Base-by-base conservation (phyloP, 495 filamentous ascomycete species). In the Hypoxylon subgilvum region DNA sequence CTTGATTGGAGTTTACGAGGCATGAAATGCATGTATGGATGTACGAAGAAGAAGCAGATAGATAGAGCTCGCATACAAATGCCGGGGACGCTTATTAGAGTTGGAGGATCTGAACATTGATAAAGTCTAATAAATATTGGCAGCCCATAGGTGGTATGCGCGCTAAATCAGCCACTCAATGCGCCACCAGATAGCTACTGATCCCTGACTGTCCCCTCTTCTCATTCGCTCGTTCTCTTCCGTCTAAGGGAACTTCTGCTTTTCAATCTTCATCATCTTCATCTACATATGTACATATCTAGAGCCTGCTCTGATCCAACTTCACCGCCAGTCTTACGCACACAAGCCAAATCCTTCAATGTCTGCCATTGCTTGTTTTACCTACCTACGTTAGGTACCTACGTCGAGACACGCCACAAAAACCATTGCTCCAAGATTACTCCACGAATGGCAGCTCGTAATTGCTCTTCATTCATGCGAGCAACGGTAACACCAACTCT, bases 261-360 rank as follows among this genome's bases (percentile, higher is more conserved):
- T 32, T 34, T 48, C 16, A 46, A 50, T n/a, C n/a, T n/a, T n/a
- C n/a, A n/a, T n/a, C n/a, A n/a, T n/a, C n/a, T n/a, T n/a, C n/a
- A n/a, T n/a, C n/a, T n/a, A n/a, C n/a, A n/a, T n/a, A n/a, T n/a
- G n/a, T n/a, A n/a, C n/a, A n/a, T n/a, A n/a, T n/a, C n/a, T n/a
- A n/a, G n/a, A n/a, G n/a, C n/a, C n/a, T n/a, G n/a, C n/a, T n/a
- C n/a, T n/a, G n/a, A n/a, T 39, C 34, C 46, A 49, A 47, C 44
- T 47, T 51, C 38, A 55, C 58, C 58, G 58, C 58, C 39, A 55
- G 51, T 61, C 58, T 61, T 23, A 61, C 58, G 50, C 25, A 55
- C 58, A 44, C 22, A 25, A n/a, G n/a, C 35, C 38, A 34, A 44
- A 61, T 61, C 51, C 58, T 49, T 21, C 58, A 31, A 38, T 43